Base-by-base conservation (phyloP, 192 early-diverging fungal species). In the Mortierella hygrophila region DNA sequence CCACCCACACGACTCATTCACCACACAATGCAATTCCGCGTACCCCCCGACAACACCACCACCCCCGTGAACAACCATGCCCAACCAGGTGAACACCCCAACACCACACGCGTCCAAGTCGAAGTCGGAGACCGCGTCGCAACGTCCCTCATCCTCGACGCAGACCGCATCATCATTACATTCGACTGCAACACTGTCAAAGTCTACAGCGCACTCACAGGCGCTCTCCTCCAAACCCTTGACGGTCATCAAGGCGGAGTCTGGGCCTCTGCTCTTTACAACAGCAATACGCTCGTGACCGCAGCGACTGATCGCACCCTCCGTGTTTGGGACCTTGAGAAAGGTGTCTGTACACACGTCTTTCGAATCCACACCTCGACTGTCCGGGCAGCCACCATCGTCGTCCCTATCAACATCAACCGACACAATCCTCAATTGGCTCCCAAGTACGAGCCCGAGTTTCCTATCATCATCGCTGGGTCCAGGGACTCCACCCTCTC, bases 401-500 rank as follows among this genome's bases (percentile, higher is more conserved):
- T 70, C 37, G 6, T 37, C 16, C 68, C 68, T 21, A 9, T 40
- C 35, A 70, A 70, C 38, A 18, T 70, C 38, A 70, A 70, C 18
- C 29, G 11, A 32, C 35, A 38, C 21, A n/a, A 23, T 21, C 68
- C 38, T 42, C 20, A 70, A 6, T 3, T 20, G 23, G 15, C 41
- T 10, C 69, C 38, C 23, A 38, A 42, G 20, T 41, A 70, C 10
- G 69, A 70, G 4, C 40, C 69, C 11, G 69, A 41, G 6, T 70
- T 41, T 20, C 69, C 26, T 7, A 88, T 95, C 16, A 92, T 94
- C 69, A 94, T 99, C 11, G 97, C 97, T 2, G 98, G 97, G 3
- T 96, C 96, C 23, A 90, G 98, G 35, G 98, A 99, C 87, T 92
- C 95, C 5, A 97, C 95, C 11, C 78, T 99, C 49, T 91, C 96